Base-by-base conservation (phyloP, 495 filamentous ascomycete species). In the Trichoderma erinaceum region DNA sequence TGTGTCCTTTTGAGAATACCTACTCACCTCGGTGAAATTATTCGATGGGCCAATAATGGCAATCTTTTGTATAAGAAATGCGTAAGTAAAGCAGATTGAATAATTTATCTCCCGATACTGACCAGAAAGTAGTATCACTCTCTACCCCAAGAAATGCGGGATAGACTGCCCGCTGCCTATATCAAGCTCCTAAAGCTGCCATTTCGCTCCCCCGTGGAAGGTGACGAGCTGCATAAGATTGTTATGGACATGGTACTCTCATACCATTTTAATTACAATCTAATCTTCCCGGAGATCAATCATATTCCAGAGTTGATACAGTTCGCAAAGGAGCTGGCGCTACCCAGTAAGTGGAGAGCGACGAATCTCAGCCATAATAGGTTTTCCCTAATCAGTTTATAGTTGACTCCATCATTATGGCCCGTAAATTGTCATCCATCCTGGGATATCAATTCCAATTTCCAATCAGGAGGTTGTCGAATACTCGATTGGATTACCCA, bases 211-310 rank as follows among this genome's bases (percentile, higher is more conserved):
- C 68, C 67, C 43, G 74, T 71, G 11, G 78, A 81, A 63, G 74
- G 82, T 3, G 83, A 88, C 23, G 76, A 84, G 65, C 78, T 99
- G 41, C 89, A 97, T 71, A 75, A 78, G 25, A 78, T 84, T 1
- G 82, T 92, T 2, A 78, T 84, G 64, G 81, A 87, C 21, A 70
- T 92, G 63, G 78, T 85, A 13, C 70, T 86, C n/a, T 83, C 86
- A 15, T 91, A 90, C 73, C 78, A 85, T 63, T 77, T 79, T 58
- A 85, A 89, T 35, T 93, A 90, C 73, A 85, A 84, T 21, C 81
- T 97, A 71, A 73, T 77, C 0, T 87, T 97, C 66, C 93, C 95
- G 1, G 77, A 85, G 0, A 71, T 97, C 46, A 96, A 96, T 67
- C 75, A 78, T 21, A 83, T 87, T 6, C 75, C 90, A 6, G 70